Conservation (phyloP, 371 early-diverging fungal genomes). For the Syncephalastrum racemosum region DNA sequence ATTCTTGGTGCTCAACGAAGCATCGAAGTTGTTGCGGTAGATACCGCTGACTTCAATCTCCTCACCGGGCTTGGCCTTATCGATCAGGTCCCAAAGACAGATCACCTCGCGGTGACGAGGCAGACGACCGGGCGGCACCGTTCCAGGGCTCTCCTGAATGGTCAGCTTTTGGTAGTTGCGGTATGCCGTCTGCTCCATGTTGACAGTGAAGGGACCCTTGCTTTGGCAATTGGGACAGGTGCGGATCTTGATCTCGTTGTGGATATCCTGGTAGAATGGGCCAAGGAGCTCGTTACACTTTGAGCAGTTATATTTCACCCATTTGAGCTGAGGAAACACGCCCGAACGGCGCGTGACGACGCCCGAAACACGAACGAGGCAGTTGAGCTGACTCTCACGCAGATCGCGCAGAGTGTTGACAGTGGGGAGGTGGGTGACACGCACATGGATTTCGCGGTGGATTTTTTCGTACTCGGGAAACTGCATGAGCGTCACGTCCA, state of each 20-base stretch:
- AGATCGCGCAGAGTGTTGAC: slow-evolving; percentile 88
- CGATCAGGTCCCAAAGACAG: slow-evolving; percentile 97
- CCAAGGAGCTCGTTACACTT: slow-evolving; percentile 96
- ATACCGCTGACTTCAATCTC: slow-evolving; percentile 97
- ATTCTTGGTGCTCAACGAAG: slow-evolving; percentile 87
- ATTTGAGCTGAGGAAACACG: slow-evolving; percentile 97
- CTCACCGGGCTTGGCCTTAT: slow-evolving; percentile 97
- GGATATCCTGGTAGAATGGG: slow-evolving; percentile 94
- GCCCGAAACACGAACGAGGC: slow-evolving; percentile 92
- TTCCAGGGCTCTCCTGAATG: slow-evolving; percentile 98
- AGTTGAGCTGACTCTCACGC: slow-evolving; percentile 92
- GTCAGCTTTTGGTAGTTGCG: slow-evolving; percentile 98
- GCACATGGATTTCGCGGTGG: slow-evolving; percentile 91
- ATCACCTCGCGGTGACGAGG: slow-evolving; percentile 97
- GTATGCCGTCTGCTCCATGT: slow-evolving; percentile 94
- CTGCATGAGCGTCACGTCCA: slow-evolving; percentile 83
- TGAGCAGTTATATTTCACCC: slow-evolving; percentile 96
- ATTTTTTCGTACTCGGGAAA: slow-evolving; percentile 94
- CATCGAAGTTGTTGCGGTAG: slow-evolving; percentile 96
- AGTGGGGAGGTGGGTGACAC: slow-evolving; percentile 92
- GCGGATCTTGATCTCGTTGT: slow-evolving; percentile 81
- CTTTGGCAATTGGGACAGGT: slow-evolving; percentile 95
- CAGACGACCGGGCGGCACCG: slow-evolving; percentile 96
- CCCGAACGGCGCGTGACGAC: slow-evolving; percentile 96
- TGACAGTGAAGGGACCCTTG: slow-evolving; percentile 91